Evolutionary conservation across 257 asterid species (phyloP).

Genomic region (Solanum neorickii): DNA sequence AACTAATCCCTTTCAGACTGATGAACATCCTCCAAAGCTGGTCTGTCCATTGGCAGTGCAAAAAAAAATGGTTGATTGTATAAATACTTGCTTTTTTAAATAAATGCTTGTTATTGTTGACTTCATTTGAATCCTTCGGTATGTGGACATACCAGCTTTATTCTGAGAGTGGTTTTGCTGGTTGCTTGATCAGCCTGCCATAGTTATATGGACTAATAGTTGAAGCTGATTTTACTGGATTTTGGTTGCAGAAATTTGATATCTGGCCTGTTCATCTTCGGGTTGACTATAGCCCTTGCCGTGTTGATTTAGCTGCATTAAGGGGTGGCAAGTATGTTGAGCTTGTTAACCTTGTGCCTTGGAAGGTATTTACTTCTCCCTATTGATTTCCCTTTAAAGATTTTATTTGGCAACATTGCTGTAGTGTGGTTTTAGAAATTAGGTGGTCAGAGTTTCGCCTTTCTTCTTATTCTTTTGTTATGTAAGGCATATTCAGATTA

Average conservation of each 20-base stretch:
- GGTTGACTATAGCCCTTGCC: constrained; percentile 88
- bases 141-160: background rate
- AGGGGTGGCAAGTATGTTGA: constrained; percentile 97
- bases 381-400: background rate
- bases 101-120: background rate
- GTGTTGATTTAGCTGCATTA: constrained; percentile 81
- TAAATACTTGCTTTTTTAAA: background rate
- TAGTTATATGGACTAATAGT: background rate
- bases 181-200: background rate
- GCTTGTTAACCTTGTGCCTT: constrained; percentile 87
- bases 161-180: background rate
- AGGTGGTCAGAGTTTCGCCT: background rate
- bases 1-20: background rate
- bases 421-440: background rate
- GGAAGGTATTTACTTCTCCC: constrained; percentile 62
- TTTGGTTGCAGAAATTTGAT: constrained; percentile 79
- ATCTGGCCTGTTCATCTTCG: constrained; percentile 70
- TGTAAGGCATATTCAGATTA: background rate
- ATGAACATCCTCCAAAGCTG: background rate
- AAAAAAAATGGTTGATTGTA: background rate
- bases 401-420: background rate
- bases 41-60: background rate
- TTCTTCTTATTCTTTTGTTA: background rate
- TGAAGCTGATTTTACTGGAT: constrained; percentile 6
- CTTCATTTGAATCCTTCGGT: background rate